Conservation (phyloP, 768 basidiomycete genomes). For the Austroboletus eburneus region DNA sequence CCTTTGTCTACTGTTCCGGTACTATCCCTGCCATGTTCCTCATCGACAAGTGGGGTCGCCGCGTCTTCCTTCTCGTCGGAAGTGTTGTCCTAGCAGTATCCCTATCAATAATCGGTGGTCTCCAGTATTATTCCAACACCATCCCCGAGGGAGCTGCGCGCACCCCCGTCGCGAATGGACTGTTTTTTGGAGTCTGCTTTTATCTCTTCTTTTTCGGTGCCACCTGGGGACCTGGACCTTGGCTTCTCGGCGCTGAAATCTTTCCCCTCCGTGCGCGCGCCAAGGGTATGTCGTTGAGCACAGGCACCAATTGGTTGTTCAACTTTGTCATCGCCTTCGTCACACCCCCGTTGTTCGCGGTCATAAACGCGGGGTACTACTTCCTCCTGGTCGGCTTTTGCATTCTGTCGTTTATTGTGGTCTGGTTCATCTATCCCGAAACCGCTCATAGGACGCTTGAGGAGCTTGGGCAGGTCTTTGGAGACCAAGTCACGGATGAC, state of each 20-base stretch:
- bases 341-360: slow-evolving; percentile 57
- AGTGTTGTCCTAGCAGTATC: slow-evolving; percentile 40
- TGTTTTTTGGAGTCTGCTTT: slow-evolving; percentile 45
- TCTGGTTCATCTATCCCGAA: slow-evolving; percentile 48
- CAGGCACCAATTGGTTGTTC: slow-evolving; percentile 32
- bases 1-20: slow-evolving; percentile 45
- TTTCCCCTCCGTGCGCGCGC: slow-evolving; percentile 41
- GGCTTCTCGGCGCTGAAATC: slow-evolving; percentile 50
- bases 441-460: slow-evolving; percentile 45
- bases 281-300: slow-evolving; percentile 36
- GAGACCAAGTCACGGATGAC: slow-evolving; percentile 31
- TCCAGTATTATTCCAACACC: slow-evolving; percentile 43
- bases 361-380: slow-evolving; percentile 45
- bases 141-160: slow-evolving; percentile 33
- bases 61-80: slow-evolving; percentile 46
- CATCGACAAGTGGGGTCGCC: slow-evolving; percentile 51
- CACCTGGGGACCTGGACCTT: slow-evolving; percentile 53
- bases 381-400: slow-evolving; percentile 48
- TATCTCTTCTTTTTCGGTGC: slow-evolving; percentile 59
- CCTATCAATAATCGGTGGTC: slow-evolving; percentile 47
- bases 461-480: slow-evolving; percentile 47
- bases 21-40: slow-evolving; percentile 51
- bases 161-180: slow-evolving; percentile 32
- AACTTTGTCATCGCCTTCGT: slow-evolving; percentile 43
- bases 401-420: slow-evolving; percentile 40